Evolutionary conservation across 2,329 filamentous ascomycete genomes (phyloP).

Genomic region (Exutisphaerella laricina): DNA sequence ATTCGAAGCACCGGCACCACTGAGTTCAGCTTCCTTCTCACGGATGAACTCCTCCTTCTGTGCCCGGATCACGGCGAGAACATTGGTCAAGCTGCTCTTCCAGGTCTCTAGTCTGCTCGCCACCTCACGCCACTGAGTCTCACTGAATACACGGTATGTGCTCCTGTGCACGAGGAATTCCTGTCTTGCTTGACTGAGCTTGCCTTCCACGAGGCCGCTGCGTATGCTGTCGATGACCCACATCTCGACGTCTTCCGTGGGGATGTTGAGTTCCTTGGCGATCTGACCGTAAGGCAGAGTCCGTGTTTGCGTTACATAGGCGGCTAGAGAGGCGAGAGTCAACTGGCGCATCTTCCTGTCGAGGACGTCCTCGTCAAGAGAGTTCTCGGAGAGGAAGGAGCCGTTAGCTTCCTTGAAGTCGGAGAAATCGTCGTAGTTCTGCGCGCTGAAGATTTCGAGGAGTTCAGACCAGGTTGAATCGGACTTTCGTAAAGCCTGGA

Average conservation of each 20-base stretch:
- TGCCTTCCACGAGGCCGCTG: slow-evolving; percentile 90
- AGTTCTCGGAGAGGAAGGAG: slow-evolving; percentile 73
- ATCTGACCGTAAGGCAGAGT: slow-evolving; percentile 86
- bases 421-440: slow-evolving; percentile 90
- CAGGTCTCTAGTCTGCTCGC: slow-evolving; percentile 86
- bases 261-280: slow-evolving; percentile 76
- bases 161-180: slow-evolving; percentile 94
- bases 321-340: slow-evolving; percentile 84
- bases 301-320: slow-evolving; percentile 67
- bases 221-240: slow-evolving; percentile 99
- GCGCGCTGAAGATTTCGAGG: slow-evolving; percentile 89
- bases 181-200: slow-evolving; percentile 85
- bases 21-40: slow-evolving; percentile 58
- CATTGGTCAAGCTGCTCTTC: slow-evolving; percentile 72
- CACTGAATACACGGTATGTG: slow-evolving; percentile 93
- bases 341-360: slow-evolving; percentile 95
- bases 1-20: slow-evolving; percentile 10
- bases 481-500: slow-evolving; percentile 80
- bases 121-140: slow-evolving; percentile 97
- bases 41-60: slow-evolving; percentile 75
- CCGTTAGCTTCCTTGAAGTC: slow-evolving; percentile 92
- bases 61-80: slow-evolving; percentile 69
- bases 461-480: slow-evolving; percentile 84
- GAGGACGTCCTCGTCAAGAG: slow-evolving; percentile 64
- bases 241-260: slow-evolving; percentile 81